Base-by-base conservation (phyloP, 2,329 filamentous ascomycete genomes). In the Emydomyces testavorans region DNA sequence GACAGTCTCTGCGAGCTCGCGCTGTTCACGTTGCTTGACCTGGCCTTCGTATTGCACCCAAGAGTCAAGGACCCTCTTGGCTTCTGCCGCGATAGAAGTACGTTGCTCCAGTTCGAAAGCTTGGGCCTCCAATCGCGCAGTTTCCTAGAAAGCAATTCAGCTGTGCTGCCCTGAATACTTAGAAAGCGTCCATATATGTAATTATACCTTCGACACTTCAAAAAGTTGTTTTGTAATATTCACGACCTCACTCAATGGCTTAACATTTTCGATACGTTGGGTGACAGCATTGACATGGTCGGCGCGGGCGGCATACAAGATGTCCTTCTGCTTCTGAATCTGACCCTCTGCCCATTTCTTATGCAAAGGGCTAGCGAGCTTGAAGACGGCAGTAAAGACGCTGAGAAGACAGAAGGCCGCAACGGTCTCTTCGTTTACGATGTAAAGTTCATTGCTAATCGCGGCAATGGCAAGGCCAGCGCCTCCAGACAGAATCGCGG, bases 391-490 rank as follows among this genome's bases (percentile, higher is more conserved):
- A 64, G 77, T 83, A 83, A 94, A 98, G 66, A 96, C 85, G 67
- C 83, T 87, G 65, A 96, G 75, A 62, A 98, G 77, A 70, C 85
- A 92, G 73, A 98, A 79, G 58, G 86, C 85, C 65, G 94, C 85
- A 66, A 98, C 85, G 55, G 89, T 85, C 77, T 98, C 92, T 78
- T 98, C 92, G 76, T 98, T 98, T 73, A 98, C 78, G 68, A 98
- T 88, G 73, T 95, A 96, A 77, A 96, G 88, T 80, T 98, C 92
- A 75, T 94, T 98, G 82, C 85, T 93, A 73, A 98, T 88, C 64
- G 88, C 92, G 67, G 92, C 94, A 69, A 94, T 79, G 63, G 85
- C 89, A 61, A 94, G 72, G 73, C 85, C 90, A 63, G 92, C 86
- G 57, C 83, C 83, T 62, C 87, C 89, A 65, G 90, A 96, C 63